A percentile compares a stretch with the other conserved stretches of the same genome.
These are phyloP conservation scores for Hypoxylon sp. DNA, from an alignment of 2,329 filamentous ascomycete species.

Conservation along the genomic window DNA sequence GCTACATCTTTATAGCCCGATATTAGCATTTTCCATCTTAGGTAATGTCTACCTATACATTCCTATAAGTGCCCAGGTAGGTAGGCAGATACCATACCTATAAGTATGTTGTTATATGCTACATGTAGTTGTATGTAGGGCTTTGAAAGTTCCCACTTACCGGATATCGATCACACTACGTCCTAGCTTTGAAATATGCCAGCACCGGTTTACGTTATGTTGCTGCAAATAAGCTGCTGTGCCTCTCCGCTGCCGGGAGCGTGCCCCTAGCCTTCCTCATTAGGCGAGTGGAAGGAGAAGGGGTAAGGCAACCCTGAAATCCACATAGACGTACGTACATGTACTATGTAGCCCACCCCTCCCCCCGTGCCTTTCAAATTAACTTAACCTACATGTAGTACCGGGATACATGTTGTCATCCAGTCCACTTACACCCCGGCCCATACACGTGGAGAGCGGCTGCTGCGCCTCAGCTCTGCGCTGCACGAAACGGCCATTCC, in stretches of 20 bases:
- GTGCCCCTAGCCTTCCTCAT: conserved; percentile 25
- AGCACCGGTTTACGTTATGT: conserved; percentile 7
- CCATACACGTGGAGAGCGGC: conserved; percentile 36
- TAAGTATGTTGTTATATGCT: too few relatives aligned
- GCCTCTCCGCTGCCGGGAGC: conserved; percentile 37
- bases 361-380: conserved; percentile 1
- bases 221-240: conserved; percentile 35
- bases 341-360: too few relatives aligned
- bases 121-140: too few relatives aligned
- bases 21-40: conserved; percentile 13
- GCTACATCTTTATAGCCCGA: not conserved
- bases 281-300: conserved; percentile 7
- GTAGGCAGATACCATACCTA: too few relatives aligned
- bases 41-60: not conserved
- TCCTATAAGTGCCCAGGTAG: too few relatives aligned
- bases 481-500: conserved; percentile 32
- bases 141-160: not conserved
- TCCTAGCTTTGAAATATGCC: not conserved
- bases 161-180: not conserved
- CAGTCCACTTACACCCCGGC: conserved; percentile 12
- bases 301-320: not conserved
- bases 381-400: conserved; percentile 11
- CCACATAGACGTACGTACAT: too few relatives aligned
- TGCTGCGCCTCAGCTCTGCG: conserved; percentile 30
- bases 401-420: not conserved